Conservation (phyloP, 306 rosid genomes). For the Glycine soja region DNA sequence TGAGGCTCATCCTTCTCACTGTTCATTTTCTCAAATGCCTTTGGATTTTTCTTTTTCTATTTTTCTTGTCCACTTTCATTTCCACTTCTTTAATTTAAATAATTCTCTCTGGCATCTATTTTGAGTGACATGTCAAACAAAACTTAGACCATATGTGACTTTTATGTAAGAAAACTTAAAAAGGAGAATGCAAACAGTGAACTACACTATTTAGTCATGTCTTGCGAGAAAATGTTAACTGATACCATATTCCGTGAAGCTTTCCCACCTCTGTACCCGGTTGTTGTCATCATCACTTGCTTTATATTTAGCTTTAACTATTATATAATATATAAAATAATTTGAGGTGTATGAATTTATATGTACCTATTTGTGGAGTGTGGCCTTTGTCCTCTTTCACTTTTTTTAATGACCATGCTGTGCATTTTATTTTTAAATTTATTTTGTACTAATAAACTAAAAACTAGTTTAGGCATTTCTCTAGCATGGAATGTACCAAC, state of each 20-base stretch:
- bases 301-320: constrained; percentile 1
- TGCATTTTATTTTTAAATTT: background rate
- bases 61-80: constrained; percentile 1
- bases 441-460: background rate
- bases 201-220: constrained; percentile 7
- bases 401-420: background rate
- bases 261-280: background rate
- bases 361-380: background rate
- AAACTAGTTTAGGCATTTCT: constrained; percentile 26
- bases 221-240: background rate
- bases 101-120: background rate
- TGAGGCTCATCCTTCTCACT: constrained; percentile 4
- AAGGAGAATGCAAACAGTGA: background rate
- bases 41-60: background rate
- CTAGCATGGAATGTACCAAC: background rate
- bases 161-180: background rate
- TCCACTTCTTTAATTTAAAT: background rate
- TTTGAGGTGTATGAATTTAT: background rate
- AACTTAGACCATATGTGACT: background rate
- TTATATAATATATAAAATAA: background rate
- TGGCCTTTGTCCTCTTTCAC: background rate
- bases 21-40: constrained; percentile 13
- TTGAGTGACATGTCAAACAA: background rate
- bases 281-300: background rate
- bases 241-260: background rate